Percentiles rank a stretch among this genome's conserved stretches.
Conservation (phyloP, 495 filamentous ascomycete genomes). For the Aspergillus incahuasiensis region DNA sequence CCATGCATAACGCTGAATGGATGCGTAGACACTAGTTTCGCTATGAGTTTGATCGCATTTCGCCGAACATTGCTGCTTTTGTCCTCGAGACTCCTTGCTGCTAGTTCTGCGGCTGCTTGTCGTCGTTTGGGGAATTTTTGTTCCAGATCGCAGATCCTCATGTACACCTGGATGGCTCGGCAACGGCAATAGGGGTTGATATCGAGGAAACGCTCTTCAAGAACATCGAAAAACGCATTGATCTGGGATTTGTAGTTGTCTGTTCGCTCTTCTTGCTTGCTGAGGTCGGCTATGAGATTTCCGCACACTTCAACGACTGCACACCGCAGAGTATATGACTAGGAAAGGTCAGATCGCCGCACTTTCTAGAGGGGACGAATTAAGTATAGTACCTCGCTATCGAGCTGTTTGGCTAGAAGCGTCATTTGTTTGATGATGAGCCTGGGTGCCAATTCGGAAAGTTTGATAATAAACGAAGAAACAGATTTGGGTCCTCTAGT, state of each 20-base stretch:
- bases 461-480: constrained; percentile 89
- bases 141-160: constrained; percentile 85
- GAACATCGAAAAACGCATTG: constrained; percentile 91
- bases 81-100: constrained; percentile 84
- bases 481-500: constrained; percentile 93
- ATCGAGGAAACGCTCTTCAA: constrained; percentile 94
- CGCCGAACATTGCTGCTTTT: constrained; percentile 96
- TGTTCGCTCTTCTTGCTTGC: constrained; percentile 80
- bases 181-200: constrained; percentile 95
- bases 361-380: neutral
- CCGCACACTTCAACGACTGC: constrained; percentile 97
- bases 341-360: constrained; percentile 16
- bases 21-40: constrained; percentile 82
- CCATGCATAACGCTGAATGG: constrained; percentile 92
- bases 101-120: constrained; percentile 79
- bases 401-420: constrained; percentile 83
- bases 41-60: constrained; percentile 90
- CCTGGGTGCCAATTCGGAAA: constrained; percentile 92
- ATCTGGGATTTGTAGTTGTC: constrained; percentile 92
- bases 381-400: constrained; percentile 68
- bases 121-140: constrained; percentile 92
- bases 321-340: constrained; percentile 91
- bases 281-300: constrained; percentile 89
- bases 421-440: constrained; percentile 97
- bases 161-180: constrained; percentile 86